Base-by-base conservation (phyloP, 2,329 filamentous ascomycete species). In the Pseudogymnoascus destructans region DNA sequence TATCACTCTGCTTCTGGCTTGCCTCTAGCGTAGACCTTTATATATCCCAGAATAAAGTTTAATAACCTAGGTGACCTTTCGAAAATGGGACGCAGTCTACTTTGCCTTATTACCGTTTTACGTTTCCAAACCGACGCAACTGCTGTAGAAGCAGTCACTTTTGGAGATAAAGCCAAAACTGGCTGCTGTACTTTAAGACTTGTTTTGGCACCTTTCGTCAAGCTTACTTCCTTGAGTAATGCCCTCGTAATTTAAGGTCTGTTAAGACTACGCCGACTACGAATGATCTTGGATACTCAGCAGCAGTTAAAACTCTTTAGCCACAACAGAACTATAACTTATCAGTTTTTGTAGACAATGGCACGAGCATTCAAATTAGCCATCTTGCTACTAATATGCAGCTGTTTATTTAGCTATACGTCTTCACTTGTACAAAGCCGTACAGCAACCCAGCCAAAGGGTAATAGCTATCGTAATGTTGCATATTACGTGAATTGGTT, bases 401-500 rank as follows among this genome's bases (percentile, higher is more conserved):
- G 36, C 15, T 38, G 36, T 38, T 38, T 9, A 1, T 38, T 38
- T 13, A 9, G 36, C 15, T 5, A 38, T 13, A 38, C 36, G 9
- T 38, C 36, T 38, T 38, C 36, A 38, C 15, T 38, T 38, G 15
- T 38, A 38, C 15, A 38, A 38, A 13, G 36, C 36, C 15, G 9
- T 38, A 38, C 36, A 38, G 15, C 9, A 17, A 19, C 36, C 8
- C 5, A 19, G 36, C 36, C 36, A 38, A 38, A 38, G 3, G 6
- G 5, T 5, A 9, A 38, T 38, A 15, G 36, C 36, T 38, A 38
- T 19, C 15, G 36, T 38, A 59, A 33, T 57, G 54, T 59, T 57
- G 58, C 55, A 27, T 60, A 60, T 40, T 60, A 30, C 17, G 21
- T 55, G 11, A 60, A 58, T 33, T 60, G 76, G 85, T 57, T 49